These are phyloP conservation scores for Saccharomyces hybrid DNA, from an alignment of 1,139 yeast species.

Conservation along the genomic window DNA sequence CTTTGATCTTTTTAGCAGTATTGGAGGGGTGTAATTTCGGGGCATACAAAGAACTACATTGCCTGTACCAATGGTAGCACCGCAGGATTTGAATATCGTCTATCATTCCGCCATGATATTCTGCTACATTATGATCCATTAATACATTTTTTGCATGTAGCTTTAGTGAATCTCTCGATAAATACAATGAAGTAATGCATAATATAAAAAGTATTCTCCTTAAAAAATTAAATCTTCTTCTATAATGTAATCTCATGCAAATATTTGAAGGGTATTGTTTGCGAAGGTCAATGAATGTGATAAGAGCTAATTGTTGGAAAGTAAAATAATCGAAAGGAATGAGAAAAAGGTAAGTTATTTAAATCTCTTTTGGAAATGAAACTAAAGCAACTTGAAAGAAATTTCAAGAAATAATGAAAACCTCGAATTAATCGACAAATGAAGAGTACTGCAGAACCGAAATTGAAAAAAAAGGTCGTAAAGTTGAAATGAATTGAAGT, in stretches of 20 bases:
- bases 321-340: not conserved
- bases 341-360: not conserved
- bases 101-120: conserved; percentile 12
- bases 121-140: not conserved
- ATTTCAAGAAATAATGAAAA: not conserved
- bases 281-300: not conserved
- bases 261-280: not conserved
- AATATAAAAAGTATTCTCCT: conserved; percentile 6
- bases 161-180: conserved; percentile 4
- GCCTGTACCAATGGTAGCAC: conserved; percentile 16
- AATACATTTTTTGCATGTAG: not conserved
- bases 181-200: conserved; percentile 4
- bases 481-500: not conserved
- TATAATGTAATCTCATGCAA: conserved; percentile 10
- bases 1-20: not conserved
- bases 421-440: not conserved
- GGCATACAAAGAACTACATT: conserved; percentile 10
- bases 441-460: not conserved
- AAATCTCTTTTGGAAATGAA: not conserved
- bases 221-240: conserved; percentile 6
- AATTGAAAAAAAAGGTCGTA: not conserved
- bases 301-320: not conserved
- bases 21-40: not conserved
- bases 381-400: not conserved
- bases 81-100: conserved; percentile 13